Evolutionary conservation across 495 filamentous ascomycete species (phyloP).

Genomic region (Parathielavia appendiculata): DNA sequence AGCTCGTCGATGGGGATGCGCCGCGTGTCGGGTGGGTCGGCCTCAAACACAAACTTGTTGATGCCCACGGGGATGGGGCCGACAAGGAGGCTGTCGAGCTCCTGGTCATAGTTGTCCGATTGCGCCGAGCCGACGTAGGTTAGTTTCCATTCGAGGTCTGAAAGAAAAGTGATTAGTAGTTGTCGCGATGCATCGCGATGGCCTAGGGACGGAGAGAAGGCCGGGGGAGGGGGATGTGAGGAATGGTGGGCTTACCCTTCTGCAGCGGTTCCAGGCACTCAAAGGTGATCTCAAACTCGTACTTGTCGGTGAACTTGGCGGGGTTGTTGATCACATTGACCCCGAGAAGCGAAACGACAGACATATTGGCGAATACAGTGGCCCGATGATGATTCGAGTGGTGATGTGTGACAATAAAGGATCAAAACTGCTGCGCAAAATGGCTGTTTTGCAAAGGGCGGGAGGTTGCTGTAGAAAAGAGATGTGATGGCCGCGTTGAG

Average conservation of each 20-base stretch:
- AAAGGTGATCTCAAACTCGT: slow-evolving; percentile 97
- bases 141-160: slow-evolving; percentile 98
- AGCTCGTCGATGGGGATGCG: slow-evolving; percentile 92
- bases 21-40: slow-evolving; percentile 80
- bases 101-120: slow-evolving; percentile 96
- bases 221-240: background rate
- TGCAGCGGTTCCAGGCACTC: slow-evolving; percentile 88
- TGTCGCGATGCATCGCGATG: background rate
- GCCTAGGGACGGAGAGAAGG: too few species aligned
- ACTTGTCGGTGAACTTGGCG: slow-evolving; percentile 78
- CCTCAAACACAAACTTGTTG: slow-evolving; percentile 98
- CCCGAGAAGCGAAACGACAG: slow-evolving; percentile 90
- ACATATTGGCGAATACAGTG: slow-evolving; percentile 60
- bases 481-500: background rate
- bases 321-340: slow-evolving; percentile 97
- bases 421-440: background rate
- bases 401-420: slow-evolving; percentile 2
- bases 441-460: background rate
- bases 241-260: slow-evolving; percentile 57
- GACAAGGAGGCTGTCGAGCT: slow-evolving; percentile 93
- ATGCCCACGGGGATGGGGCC: slow-evolving; percentile 94
- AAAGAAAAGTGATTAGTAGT: slow-evolving; percentile 5
- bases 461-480: background rate
- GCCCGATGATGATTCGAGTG: slow-evolving; percentile 1
- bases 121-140: slow-evolving; percentile 98